A percentile compares a stretch with the other conserved stretches of the same genome.
phyloP scores from a whole-genome alignment of 2,329 filamentous ascomycete species.

The Paraphoma sp. region DNA sequence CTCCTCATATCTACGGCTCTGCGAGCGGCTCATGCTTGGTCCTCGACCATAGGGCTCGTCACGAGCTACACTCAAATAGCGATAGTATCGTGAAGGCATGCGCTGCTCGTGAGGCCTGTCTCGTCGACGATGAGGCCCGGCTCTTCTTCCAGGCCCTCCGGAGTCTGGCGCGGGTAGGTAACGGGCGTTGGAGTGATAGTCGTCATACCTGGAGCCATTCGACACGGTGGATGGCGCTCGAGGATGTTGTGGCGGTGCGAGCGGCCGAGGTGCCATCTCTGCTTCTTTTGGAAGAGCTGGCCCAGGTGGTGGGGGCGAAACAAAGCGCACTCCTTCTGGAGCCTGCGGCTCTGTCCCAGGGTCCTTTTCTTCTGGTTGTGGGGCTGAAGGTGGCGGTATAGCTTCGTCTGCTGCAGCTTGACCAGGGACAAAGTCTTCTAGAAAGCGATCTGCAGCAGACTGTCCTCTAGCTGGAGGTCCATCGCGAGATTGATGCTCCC shows the following conservation, averaged over 20 bases:
- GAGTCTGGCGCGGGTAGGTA: conserved; percentile 37
- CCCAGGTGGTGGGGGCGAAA: conserved; percentile 33
- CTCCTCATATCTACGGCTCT: conserved; percentile 45
- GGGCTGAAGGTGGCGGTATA: conserved; percentile 10
- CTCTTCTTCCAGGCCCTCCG: conserved; percentile 25
- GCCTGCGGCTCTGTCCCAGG: conserved; percentile 23
- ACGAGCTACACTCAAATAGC: conserved; percentile 43
- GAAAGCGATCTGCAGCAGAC: conserved; percentile 44
- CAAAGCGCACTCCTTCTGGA: conserved; percentile 39
- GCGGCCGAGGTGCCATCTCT: conserved; percentile 17
- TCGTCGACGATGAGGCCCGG: conserved; percentile 38
- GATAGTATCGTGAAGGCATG: conserved; percentile 43
- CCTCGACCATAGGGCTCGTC: conserved; percentile 45
- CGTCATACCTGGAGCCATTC: conserved; percentile 42
- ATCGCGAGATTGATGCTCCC: conserved; percentile 29
- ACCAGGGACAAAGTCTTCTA: conserved; percentile 40
- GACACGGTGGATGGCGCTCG: conserved; percentile 38
- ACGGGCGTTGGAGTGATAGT: conserved; percentile 27
- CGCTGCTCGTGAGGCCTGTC: conserved; percentile 41
- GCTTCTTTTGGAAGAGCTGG: conserved; percentile 19
- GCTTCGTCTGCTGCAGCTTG: conserved; percentile 23
- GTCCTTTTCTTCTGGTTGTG: conserved; percentile 21
- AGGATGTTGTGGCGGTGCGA: conserved; percentile 27
- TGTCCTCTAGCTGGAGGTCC: conserved; percentile 28
- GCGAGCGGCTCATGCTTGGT: conserved; percentile 43